phyloP scores from a whole-genome alignment of 306 rosid genomes.

The Clitoria ternatea region DNA sequence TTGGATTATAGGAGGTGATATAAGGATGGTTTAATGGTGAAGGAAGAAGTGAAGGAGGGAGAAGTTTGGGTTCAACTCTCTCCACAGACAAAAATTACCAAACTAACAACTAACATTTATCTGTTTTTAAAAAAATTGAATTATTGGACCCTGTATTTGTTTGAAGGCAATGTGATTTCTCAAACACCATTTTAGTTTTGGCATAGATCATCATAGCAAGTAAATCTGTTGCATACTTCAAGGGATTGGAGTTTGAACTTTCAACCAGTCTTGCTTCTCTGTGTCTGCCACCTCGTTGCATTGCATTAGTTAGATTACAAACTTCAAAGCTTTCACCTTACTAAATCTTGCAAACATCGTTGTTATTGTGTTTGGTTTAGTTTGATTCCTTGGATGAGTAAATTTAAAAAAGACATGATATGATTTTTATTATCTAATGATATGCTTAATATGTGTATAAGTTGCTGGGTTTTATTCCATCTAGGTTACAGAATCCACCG shows the following conservation, averaged over 20 bases:
- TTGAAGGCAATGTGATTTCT: neutral
- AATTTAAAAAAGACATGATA: neutral
- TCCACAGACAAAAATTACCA: no score
- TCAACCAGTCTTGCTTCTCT: neutral
- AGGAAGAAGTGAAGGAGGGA: no score
- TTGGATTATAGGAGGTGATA: no score
- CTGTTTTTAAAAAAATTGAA: no score
- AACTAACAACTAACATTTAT: no score
- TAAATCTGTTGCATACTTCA: neutral
- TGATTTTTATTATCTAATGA: neutral
- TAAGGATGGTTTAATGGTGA: no score
- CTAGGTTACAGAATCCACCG: conserved; percentile 71
- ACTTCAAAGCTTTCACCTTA: neutral
- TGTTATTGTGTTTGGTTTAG: neutral
- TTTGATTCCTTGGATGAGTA: neutral
- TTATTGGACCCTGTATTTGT: neutral
- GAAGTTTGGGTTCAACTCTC: no score
- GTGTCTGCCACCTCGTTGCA: neutral
- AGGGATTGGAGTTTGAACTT: neutral
- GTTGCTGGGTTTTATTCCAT: neutral
- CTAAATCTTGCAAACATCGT: neutral
- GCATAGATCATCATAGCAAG: neutral
- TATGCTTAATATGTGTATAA: neutral
- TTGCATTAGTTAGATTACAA: neutral
- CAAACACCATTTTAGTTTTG: neutral